Base-by-base conservation (phyloP, 352 stramenopile species). In the Lagenidium sp. region DNA sequence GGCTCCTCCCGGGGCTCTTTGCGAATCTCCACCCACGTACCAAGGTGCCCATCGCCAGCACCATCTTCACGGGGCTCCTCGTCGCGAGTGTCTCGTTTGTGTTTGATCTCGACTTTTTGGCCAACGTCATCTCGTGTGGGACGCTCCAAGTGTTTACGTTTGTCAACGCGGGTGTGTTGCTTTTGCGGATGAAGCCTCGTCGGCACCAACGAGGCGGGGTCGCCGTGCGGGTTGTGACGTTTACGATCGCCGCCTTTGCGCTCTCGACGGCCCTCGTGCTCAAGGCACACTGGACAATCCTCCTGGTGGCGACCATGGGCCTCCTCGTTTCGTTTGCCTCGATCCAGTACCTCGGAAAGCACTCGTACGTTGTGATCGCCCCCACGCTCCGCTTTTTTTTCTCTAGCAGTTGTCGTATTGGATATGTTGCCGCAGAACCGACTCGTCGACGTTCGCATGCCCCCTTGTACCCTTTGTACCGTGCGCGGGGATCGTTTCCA, bases 91-190 rank as follows among this genome's bases (percentile, higher is more conserved):
- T 97, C 35, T 71, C 88, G 21, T 94, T 93, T 24, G 75, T 95
- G 4, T 94, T 96, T 28, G 79, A 95, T 21, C 59, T 97, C n/a
- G 69, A 89, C 46, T 94, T 90, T 31, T 65, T 97, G 20, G 85
- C 88, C 22, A 95, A 94, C 51, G 69, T 96, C 19, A 97, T 97
- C 62, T 95, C 81, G 15, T 85, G 89, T 31, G 88, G 85, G 25
- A 96, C 81, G 6, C 55, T 95, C 0, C 76, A 95, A 66, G 88
- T 96, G 2, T 97, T 96, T 41, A 96, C 84, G n/a, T 96, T 95
- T 43, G 85, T 96, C 12, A 93, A 96, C 59, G 82, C 85, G 23
- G 88, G 85, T n/a, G 82, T 96, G 13, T 58, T 96, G 24, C 44
- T 95, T 12, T 39, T 95, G 23, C 75, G 80, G 13, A 82, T 86